Evolutionary conservation across 148 eudicot genomes (phyloP), one percentile per base, ranked within the genome.

Genomic region (Spergularia bocconei): DNA sequence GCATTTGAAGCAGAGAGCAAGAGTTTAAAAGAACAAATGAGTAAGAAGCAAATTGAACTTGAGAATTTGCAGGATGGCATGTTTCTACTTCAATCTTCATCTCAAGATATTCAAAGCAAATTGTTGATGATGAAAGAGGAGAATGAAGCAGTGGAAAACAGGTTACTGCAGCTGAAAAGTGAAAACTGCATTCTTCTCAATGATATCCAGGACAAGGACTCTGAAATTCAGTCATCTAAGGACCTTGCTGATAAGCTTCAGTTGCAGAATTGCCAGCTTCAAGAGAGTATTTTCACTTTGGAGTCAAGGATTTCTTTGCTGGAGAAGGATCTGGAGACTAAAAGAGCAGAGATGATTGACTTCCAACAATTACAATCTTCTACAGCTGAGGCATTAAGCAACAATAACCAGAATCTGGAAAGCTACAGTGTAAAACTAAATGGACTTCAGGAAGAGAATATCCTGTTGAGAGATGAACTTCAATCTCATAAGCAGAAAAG

Each of bases 391-490:
- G 83, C 78, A 9, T 75, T 83, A 71, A 69, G 79, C 74, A 77
- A 65, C 56, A 83, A 79, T 69, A 69, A 79, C 72, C 83, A 69
- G 74, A 86, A 84, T 56, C 78, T 85, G 73, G 82, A 86, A 77
- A 76, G 72, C 61, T 77, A 75, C 72, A 60, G 69, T 57, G 75
- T 51, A 15, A 77, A 74, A 73, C 58, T 80, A 51, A 57, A 80
- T 57, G 54, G 60, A 39, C 41, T 88, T 81, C 78, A 76, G 65
- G 83, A 85, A 53, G 88, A 85, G 79, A 87, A 82, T 64, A 48
- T 64, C 73, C 69, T 55, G 63, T 84, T 91, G 79, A 88, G 75
- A 75, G 75, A 82, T 64, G 74, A 85, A 67, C 78, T 87, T 67
- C 77, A 44, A 52, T 73, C 70, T 70, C 78, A 77, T 48, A 66